These are phyloP conservation scores for Xylariaceae sp. DNA, from an alignment of 2,329 filamentous ascomycete genomes.

Conservation along the genomic window DNA sequence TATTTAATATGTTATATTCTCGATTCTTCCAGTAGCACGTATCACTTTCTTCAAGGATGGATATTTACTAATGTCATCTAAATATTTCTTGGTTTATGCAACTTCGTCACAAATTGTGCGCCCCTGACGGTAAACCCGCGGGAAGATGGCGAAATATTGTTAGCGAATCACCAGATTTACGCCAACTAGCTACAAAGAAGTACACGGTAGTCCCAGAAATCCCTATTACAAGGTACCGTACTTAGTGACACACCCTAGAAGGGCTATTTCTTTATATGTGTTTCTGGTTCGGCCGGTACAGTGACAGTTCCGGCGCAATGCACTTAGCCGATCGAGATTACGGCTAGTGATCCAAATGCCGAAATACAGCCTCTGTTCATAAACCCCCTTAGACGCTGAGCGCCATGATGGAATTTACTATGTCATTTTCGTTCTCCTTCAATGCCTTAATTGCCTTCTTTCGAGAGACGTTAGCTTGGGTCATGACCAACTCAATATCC, in stretches of 20 bases:
- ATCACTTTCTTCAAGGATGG: too few species aligned
- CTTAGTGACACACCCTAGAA: constrained; percentile 22
- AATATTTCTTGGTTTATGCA: too few species aligned
- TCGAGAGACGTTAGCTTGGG: constrained; percentile 92
- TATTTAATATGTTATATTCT: background rate
- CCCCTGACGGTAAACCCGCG: too few species aligned
- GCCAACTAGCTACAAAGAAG: background rate
- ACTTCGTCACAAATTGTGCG: too few species aligned
- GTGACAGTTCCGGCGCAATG: constrained; percentile 33
- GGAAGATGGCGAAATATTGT: background rate
- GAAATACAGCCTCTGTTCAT: background rate
- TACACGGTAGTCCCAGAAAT: constrained; percentile 27
- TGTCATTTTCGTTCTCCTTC: constrained; percentile 99
- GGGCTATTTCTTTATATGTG: background rate
- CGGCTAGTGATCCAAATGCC: constrained; percentile 1
- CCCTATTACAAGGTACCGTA: constrained; percentile 36
- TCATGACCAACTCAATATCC: constrained; percentile 99
- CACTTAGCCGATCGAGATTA: constrained; percentile 23
- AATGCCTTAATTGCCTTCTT: constrained; percentile 99
- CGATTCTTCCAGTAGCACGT: too few species aligned
- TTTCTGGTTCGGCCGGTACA: constrained; percentile 2
- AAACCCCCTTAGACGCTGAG: constrained; percentile 71
- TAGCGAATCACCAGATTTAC: background rate
- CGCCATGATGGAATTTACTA: constrained; percentile 99
- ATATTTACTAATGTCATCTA: too few species aligned